Percentiles rank a stretch among this genome's conserved stretches.
Conservation (phyloP, 306 rosid species). For the barrel medic (Medicago truncatula) region MtrunA17r5.0-ANR NC_053045.1:46573001-46573500, state of each 20-base stretch:
- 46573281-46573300: no score
- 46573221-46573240: background rate
- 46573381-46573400: background rate
- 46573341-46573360: background rate
- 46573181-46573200: slow-evolving; percentile 7
- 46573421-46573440: no score
- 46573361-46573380: background rate
- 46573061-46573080: slow-evolving; percentile 25
- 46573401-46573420: no score
- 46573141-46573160: slow-evolving; percentile 21
- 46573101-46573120: slow-evolving; percentile 2
- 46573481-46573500: no score
- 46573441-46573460: no score
- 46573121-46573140: slow-evolving; percentile 23
- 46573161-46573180: slow-evolving; percentile 5
- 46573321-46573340: background rate
- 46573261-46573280: no score
- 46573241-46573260: no score
- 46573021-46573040: slow-evolving; percentile 37
- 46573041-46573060: background rate
- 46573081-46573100: slow-evolving; percentile 23
- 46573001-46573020: background rate
- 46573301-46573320: no score
- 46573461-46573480: no score
- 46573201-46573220: no score